Evolutionary conservation across 306 rosid species (phyloP), one percentile per base, ranked within the genome.

Genomic region (Rosa lucieae): DNA sequence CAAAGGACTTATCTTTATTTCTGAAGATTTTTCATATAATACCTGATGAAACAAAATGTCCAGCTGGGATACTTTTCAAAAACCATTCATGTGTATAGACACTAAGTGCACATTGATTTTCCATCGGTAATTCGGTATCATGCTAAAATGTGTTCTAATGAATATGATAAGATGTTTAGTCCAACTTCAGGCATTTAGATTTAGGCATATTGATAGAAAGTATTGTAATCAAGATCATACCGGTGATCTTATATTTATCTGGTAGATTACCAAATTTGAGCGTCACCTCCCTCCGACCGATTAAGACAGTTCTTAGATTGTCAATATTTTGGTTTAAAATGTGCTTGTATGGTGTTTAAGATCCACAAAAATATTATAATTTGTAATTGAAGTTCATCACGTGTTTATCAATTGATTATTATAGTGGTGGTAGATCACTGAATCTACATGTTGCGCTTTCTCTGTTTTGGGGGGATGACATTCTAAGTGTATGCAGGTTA

Each of bases 401-500:
- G 29, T 67, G 18, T 42, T 58, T 39, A 18, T 23, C 44, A 48
- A 8, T 65, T 81, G 51, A 67, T 47, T 17, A 21, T 51, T 72
- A 51, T 77, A 61, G 43, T 32, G 8, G 14, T 21, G 52, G 18
- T 65, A 52, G 14, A 14, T 65, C 44, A 18, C 68, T 66, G 63
- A 62, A 2, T n/a, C 10, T 48, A 8, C 70, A 51, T 74, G 42
- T 49, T 37, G 62, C 43, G 1, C 53, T 55, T 61, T 82, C 17
- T 73, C 78, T 48, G 61, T 74, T 74, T 52, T 70, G 77, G 77
- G 81, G 81, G 72, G 35, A 76, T 83, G 70, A 89, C 82, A 75
- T 73, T 65, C 79, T 74, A 62, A 44, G 61, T 52, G 44, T 76
- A 62, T 69, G 48, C 89, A 96, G 99, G 99, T 96, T 82, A 88